Evolutionary conservation across 169 alveolate genomes (phyloP), one percentile per base, ranked within the genome.

Genomic region (Ichthyophthirius multifiliis): DNA sequence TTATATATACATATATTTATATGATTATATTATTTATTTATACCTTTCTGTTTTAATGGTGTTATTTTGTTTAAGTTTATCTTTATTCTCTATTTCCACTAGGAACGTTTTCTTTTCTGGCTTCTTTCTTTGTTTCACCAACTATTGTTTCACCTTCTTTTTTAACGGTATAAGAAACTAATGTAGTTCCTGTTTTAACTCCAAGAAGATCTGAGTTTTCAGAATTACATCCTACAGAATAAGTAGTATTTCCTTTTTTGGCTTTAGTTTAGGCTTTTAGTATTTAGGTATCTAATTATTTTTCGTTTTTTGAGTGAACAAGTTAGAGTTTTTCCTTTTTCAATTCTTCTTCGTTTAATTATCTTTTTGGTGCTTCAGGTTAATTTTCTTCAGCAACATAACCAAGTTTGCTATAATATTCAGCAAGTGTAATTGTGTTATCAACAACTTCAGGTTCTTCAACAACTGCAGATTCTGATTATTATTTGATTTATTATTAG

Each of bases 391-490:
- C 67, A 20, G 20, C 35, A 48, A 20, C 67, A 39, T 48, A 48
- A 48, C 67, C 67, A 16, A 13, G 9, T 16, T 15, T 48, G 43
- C 30, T 48, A 39, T 27, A 48, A 39, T 48, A 48, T 48, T 48
- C 67, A 27, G 20, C 67, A 20, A 20, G 10, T 34, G 67, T 48
- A 39, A 48, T 48, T 34, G 67, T 13, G 67, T 48, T 48, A 48
- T 48, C 67, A 48, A 48, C 67, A 20, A 48, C 67, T 48, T 48
- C 67, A 20, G 67, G 67, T 48, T 48, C 67, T 48, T 48, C 39
- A 15, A 20, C 31, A 16, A 48, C 67, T 48, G 20, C 67, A n/a
- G n/a, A n/a, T n/a, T n/a, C n/a, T n/a, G n/a, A n/a, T n/a, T n/a
- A n/a, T n/a, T n/a, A n/a, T n/a, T n/a, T n/a, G n/a, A n/a, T n/a